Percentiles rank a stretch among this genome's conserved stretches.
Conservation (phyloP, 208 protist genomes). For the Acanthamoeba polyphaga region DNA sequence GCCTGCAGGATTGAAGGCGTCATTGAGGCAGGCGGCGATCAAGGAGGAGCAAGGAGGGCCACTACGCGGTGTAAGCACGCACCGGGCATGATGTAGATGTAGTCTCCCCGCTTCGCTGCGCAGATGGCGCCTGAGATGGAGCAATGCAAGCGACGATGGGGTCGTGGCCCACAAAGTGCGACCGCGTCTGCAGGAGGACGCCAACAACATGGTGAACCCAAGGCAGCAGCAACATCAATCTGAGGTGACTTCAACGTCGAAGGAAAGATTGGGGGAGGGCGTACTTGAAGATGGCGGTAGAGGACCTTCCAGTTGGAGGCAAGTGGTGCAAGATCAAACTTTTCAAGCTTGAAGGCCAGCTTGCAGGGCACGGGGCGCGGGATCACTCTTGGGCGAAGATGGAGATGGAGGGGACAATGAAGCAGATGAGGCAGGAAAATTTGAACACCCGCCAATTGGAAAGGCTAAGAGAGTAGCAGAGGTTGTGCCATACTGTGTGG, state of each 20-base stretch:
- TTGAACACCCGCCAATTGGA: not conserved
- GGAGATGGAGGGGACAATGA: not conserved
- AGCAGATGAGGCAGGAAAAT: not conserved
- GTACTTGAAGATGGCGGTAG: not conserved
- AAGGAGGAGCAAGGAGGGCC: no score
- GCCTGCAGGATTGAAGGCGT: not conserved
- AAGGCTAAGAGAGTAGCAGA: not conserved
- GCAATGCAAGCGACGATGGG: not conserved
- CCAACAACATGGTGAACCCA: no score
- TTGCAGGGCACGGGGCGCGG: not conserved
- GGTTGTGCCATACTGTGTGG: not conserved
- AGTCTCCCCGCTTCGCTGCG: not conserved
- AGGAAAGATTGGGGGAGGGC: no score
- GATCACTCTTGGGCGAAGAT: no score
- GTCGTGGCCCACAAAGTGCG: not conserved
- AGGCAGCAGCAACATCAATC: no score
- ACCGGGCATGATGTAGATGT: not conserved
- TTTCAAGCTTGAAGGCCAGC: not conserved
- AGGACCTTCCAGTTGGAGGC: constrained; percentile 3
- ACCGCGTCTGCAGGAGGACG: not conserved
- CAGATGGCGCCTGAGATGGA: not conserved
- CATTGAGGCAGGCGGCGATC: no score
- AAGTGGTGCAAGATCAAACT: not conserved
- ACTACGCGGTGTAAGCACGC: not conserved
- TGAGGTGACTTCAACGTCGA: no score